A percentile compares a stretch with the other conserved stretches of the same genome.
phyloP scores from a whole-genome alignment of 2,329 filamentous ascomycete genomes.

The Capronia coronata region DNA sequence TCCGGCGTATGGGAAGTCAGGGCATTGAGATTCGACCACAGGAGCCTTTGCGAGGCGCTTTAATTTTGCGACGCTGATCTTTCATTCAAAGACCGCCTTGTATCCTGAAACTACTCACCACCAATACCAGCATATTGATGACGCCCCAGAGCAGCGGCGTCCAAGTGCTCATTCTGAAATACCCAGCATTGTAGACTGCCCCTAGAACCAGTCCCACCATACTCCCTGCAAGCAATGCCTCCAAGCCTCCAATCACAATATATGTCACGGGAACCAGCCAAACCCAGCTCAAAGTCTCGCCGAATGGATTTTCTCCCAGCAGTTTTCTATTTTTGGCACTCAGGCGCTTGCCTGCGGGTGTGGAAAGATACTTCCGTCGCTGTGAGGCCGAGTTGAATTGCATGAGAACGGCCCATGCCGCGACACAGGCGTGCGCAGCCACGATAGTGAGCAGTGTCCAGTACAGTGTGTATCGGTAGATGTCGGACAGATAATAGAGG shows the following conservation, averaged over 20 bases:
- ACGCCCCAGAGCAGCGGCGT: slow-evolving; percentile 83
- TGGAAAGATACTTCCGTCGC: slow-evolving; percentile 17
- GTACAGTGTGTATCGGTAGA: slow-evolving; percentile 79
- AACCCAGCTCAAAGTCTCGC: slow-evolving; percentile 37
- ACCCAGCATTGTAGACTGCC: slow-evolving; percentile 72
- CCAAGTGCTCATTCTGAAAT: slow-evolving; percentile 90
- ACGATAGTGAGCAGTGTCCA: slow-evolving; percentile 80
- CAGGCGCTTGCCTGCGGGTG: slow-evolving; percentile 15
- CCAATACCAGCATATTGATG: slow-evolving; percentile 73
- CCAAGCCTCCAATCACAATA: slow-evolving; percentile 61
- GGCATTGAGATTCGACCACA: too few relatives aligned
- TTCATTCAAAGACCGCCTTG: slow-evolving; percentile 80
- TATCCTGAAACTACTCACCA: slow-evolving; percentile 87
- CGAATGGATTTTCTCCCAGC: slow-evolving; percentile 24
- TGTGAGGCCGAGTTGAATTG: slow-evolving; percentile 40
- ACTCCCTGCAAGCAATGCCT: slow-evolving; percentile 73
- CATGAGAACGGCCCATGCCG: slow-evolving; percentile 64
- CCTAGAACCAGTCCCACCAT: slow-evolving; percentile 72
- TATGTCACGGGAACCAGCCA: slow-evolving; percentile 70
- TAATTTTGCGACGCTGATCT: too few relatives aligned
- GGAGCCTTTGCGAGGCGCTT: too few relatives aligned
- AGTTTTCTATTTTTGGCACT: slow-evolving; percentile 25
- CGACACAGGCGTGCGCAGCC: slow-evolving; percentile 66
- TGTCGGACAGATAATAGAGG: slow-evolving; percentile 68
- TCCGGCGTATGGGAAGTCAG: too few relatives aligned